Percentiles rank a stretch among this genome's conserved stretches.
Conservation (phyloP, 2,329 filamentous ascomycete genomes). For the Xylariaceae sp. region DNA sequence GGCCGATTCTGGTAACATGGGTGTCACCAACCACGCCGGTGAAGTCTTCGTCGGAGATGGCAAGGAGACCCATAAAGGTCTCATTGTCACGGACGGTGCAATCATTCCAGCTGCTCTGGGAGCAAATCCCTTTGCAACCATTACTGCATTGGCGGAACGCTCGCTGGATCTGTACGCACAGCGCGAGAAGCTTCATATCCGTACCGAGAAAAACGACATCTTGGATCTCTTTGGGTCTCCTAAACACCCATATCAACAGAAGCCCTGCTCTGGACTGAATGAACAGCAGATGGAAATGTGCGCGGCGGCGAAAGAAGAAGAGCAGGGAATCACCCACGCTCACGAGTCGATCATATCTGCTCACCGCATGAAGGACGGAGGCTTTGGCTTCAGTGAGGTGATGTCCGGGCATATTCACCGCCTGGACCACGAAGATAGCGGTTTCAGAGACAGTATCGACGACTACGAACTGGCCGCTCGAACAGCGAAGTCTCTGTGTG, state of each 20-base stretch:
- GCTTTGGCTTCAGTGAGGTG: constrained; percentile 58
- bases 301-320: constrained; percentile 33
- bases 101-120: constrained; percentile 58
- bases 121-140: constrained; percentile 65
- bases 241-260: constrained; percentile 29
- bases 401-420: constrained; percentile 58
- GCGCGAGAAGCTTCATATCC: constrained; percentile 40
- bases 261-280: constrained; percentile 13
- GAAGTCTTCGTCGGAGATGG: constrained; percentile 53
- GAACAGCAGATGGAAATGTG: constrained; percentile 15
- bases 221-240: constrained; percentile 54
- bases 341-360: constrained; percentile 39
- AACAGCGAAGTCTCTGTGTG: constrained; percentile 48
- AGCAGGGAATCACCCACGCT: constrained; percentile 34
- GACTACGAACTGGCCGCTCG: constrained; percentile 50
- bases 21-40: constrained; percentile 58
- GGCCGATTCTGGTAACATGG: constrained; percentile 51
- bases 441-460: constrained; percentile 42
- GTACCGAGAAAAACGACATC: constrained; percentile 41
- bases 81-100: constrained; percentile 58
- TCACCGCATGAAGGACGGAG: constrained; percentile 40
- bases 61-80: constrained; percentile 47
- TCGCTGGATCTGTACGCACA: constrained; percentile 49
- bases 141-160: constrained; percentile 62
- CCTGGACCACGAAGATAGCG: constrained; percentile 25